A percentile compares a stretch with the other conserved stretches of the same genome.
Evolutionary conservation across 345 rosid genomes (phyloP).

Genomic region (Eucalyptus cloeziana): DNA sequence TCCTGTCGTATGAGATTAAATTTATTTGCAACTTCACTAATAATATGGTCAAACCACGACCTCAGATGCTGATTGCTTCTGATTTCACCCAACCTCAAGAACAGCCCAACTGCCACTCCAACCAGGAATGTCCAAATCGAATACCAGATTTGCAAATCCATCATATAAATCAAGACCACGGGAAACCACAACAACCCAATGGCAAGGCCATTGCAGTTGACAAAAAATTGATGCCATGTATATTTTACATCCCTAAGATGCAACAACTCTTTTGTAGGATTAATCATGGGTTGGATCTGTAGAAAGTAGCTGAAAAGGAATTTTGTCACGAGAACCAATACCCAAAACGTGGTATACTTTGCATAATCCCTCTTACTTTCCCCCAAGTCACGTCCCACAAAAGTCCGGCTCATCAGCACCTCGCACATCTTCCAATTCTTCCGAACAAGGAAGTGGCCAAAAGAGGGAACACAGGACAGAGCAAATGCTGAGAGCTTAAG

Average conservation of each 20-base stretch:
- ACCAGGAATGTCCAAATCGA: conserved; percentile 52
- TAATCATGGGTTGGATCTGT: conserved; percentile 72
- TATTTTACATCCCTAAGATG: conserved; percentile 19
- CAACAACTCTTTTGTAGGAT: conserved; percentile 44
- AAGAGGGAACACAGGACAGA: conserved; percentile 63
- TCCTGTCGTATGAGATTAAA: conserved; percentile 83
- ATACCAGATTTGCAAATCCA: conserved; percentile 96
- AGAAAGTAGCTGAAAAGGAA: conserved; percentile 70
- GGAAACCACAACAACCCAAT: conserved; percentile 72
- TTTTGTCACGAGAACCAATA: conserved; percentile 56
- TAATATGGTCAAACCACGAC: conserved; percentile 62
- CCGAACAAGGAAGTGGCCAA: conserved; percentile 62
- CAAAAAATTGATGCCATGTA: conserved; percentile 36
- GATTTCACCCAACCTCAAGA: conserved; percentile 85
- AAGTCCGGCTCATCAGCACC: conserved; percentile 39
- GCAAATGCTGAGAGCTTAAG: conserved; percentile 63
- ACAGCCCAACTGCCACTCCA: conserved; percentile 78
- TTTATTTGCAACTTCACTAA: conserved; percentile 74
- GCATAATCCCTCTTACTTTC: conserved; percentile 64
- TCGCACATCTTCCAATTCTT: conserved; percentile 48
- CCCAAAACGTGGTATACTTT: conserved; percentile 68
- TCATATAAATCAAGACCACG: conserved; percentile 57
- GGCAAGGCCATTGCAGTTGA: conserved; percentile 38
- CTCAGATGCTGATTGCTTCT: conserved; percentile 72
- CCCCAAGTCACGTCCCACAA: conserved; percentile 79